phyloP scores from a whole-genome alignment of 176 grass and related monocot genomes.

The Pontederia paniculata region DNA sequence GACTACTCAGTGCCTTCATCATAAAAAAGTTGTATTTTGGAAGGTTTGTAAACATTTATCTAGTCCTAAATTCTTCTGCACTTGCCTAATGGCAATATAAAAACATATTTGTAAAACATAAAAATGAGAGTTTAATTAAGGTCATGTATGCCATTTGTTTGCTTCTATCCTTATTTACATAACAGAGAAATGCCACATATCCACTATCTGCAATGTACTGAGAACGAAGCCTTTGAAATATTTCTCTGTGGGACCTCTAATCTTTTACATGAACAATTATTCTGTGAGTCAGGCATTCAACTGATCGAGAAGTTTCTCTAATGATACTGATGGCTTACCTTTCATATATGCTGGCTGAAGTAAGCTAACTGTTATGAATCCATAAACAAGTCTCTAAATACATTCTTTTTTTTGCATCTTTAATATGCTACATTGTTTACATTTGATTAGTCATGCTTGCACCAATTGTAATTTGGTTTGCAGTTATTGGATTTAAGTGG shows the following conservation, averaged over 20 bases:
- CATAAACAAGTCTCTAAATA: not conserved
- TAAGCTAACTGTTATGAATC: constrained; percentile 29
- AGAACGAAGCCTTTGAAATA: no score
- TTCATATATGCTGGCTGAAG: constrained; percentile 92
- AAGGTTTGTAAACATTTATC: constrained; percentile 33
- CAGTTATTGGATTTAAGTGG: constrained; percentile 89
- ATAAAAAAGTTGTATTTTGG: constrained; percentile 94
- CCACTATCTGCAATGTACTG: no score
- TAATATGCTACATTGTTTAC: constrained; percentile 1
- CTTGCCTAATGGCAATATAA: not conserved
- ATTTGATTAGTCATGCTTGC: not conserved
- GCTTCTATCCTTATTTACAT: no score
- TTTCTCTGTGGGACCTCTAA: not conserved
- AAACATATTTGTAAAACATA: not conserved
- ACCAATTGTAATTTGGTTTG: constrained; percentile 18
- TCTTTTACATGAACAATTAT: constrained; percentile 6
- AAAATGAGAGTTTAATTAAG: no score
- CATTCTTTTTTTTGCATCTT: constrained; percentile 3
- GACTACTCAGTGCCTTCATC: constrained; percentile 83
- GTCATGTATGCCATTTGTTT: no score
- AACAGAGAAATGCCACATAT: no score
- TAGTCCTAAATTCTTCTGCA: not conserved
- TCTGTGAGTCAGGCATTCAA: constrained; percentile 56
- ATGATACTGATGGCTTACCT: constrained; percentile 98
- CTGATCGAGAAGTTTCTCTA: constrained; percentile 89